Base-by-base conservation (phyloP, 2,329 filamentous ascomycete species). In the Ceratocystis diversiconidia region DNA sequence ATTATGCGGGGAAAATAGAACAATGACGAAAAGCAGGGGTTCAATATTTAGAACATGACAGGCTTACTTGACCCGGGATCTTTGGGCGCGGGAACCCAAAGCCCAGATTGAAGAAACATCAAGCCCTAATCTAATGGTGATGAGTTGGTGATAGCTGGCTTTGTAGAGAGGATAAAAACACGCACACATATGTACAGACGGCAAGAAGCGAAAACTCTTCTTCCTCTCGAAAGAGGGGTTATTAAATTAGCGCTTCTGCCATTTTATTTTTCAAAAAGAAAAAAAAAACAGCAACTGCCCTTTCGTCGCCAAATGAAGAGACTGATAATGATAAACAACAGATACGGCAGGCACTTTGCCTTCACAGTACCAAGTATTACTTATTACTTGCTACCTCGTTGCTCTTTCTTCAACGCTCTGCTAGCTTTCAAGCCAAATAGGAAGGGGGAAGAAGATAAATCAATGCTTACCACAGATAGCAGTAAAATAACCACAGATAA, bases 401-500 rank as follows among this genome's bases (percentile, higher is more conserved):
- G 36, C 36, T 41, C 36, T 15, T 41, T 41, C 36, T 41, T 41
- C 12, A 41, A 41, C 36, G 36, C 36, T 41, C 36, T 41, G 36
- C 36, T 12, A 15, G 36, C 36, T 41, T 41, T 41, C 36, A 41
- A 41, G 10, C 12, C 36, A 12, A 41, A 41, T 41, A 41, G 36
- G 1, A 41, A 41, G 36, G 4, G 4, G 36, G 36, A 41, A 41
- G 36, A 5, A 4, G 3, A 41, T 41, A 2, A 41, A 41, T 41
- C 10, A 41, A 41, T 4, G 66, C 66, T 63, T 66, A 68, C 66
- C 62, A 65, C 50, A 36, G 63, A 61, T 32, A 55, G 50, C 46
- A 63, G 41, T 52, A 52, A 30, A 30, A 5, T 63, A 60, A 61
- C 28, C 62, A 65, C 57, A 48, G 66, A 48, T 36, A 55, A 30